A percentile compares a stretch with the other conserved stretches of the same genome.
These are phyloP conservation scores for Alloascoidea africana DNA, from an alignment of 805 yeast genomes.

Conservation along the genomic window DNA sequence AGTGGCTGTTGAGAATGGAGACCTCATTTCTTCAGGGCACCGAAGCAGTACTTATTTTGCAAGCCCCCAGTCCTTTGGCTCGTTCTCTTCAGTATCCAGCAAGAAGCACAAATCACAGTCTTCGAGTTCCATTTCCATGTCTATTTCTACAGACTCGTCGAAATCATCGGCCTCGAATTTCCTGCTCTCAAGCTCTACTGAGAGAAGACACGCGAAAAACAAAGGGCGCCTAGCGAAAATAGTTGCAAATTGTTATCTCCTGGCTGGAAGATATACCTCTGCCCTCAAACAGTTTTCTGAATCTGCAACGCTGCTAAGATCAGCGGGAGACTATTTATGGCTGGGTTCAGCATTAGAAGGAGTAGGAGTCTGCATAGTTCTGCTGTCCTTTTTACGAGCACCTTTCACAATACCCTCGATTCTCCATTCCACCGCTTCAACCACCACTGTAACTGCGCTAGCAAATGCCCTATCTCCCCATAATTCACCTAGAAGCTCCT, in stretches of 20 bases:
- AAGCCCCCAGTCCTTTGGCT: no score
- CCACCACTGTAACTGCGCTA: not conserved
- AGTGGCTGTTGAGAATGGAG: slow-evolving; percentile 42
- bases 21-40: slow-evolving; percentile 12
- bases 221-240: slow-evolving; percentile 65
- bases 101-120: not conserved
- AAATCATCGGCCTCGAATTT: no score
- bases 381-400: slow-evolving; percentile 40
- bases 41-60: no score
- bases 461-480: not conserved
- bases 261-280: slow-evolving; percentile 65
- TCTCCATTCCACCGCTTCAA: slow-evolving; percentile 7
- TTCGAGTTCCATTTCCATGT: not conserved
- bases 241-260: slow-evolving; percentile 57
- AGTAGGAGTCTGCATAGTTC: slow-evolving; percentile 45
- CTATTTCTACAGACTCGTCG: no score
- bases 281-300: slow-evolving; percentile 68
- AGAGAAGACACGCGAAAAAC: slow-evolving; percentile 25
- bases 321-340: slow-evolving; percentile 72
- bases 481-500: slow-evolving; percentile 1
- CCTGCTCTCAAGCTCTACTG: no score
- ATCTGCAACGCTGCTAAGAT: slow-evolving; percentile 41
- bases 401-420: slow-evolving; percentile 24
- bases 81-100: no score
- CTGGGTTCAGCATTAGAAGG: slow-evolving; percentile 80